Evolutionary conservation across 2,329 filamentous ascomycete genomes (phyloP).

Genomic region (Colletotrichum somersetense): DNA sequence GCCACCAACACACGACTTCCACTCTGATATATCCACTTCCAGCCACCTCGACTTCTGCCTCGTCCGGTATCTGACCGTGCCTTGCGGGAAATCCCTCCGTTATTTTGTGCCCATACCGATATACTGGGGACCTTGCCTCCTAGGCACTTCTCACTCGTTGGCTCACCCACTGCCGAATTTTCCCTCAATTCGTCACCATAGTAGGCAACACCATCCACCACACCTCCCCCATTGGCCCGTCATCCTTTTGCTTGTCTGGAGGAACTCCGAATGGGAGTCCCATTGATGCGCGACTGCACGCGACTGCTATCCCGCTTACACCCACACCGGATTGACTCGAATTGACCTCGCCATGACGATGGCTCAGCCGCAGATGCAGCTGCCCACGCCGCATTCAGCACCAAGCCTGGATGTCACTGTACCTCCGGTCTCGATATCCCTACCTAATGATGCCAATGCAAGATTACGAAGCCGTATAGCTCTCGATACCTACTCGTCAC

Average conservation of each 20-base stretch:
- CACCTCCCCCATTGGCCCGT: background rate
- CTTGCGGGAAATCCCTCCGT: background rate
- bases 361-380: constrained; percentile 38
- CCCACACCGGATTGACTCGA: constrained; percentile 20
- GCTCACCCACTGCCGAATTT: constrained; percentile 21
- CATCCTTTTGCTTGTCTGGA: constrained; percentile 1
- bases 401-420: constrained; percentile 43
- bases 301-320: constrained; percentile 25
- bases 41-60: constrained; percentile 36
- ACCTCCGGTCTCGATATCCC: constrained; percentile 40
- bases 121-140: background rate
- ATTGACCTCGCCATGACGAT: constrained; percentile 28
- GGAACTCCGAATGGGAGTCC: constrained; percentile 28
- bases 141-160: background rate
- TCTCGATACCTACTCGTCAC: constrained; percentile 76
- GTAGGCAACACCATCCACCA: background rate
- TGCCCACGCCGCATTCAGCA: constrained; percentile 31
- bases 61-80: constrained; percentile 12
- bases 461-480: constrained; percentile 60
- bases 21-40: constrained; percentile 40
- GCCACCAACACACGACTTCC: constrained; percentile 30
- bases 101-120: background rate
- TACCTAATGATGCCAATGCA: constrained; percentile 45
- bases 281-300: constrained; percentile 35
- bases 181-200: background rate